Conservation (phyloP, 805 yeast species). For the Yamadazyma takamatsuzukensis region DNA sequence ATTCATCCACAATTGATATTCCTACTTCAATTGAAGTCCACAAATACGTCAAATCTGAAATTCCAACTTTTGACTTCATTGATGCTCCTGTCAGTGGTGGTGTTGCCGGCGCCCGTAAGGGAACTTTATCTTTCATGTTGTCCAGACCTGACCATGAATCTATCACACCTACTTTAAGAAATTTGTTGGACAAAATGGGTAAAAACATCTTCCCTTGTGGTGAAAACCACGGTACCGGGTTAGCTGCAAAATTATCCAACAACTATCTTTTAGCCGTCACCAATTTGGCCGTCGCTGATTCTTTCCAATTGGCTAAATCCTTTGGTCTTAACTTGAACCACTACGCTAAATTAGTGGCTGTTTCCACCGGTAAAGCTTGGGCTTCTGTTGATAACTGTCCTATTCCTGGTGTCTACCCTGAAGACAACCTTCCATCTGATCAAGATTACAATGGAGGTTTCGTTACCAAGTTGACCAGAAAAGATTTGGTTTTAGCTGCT, state of each 20-base stretch:
- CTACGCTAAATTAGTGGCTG: conserved; percentile 48
- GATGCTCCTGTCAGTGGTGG: conserved; percentile 60
- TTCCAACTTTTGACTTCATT: conserved; percentile 41
- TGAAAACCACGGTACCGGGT: conserved; percentile 44
- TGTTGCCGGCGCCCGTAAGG: conserved; percentile 50
- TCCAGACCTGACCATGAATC: conserved; percentile 30
- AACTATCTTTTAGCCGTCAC: conserved; percentile 52
- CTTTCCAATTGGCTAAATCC: conserved; percentile 49
- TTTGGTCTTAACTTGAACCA: conserved; percentile 44
- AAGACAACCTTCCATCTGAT: conserved; percentile 40
- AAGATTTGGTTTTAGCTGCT: conserved; percentile 43
- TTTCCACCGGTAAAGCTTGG: conserved; percentile 54
- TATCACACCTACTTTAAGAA: conserved; percentile 27
- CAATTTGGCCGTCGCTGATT: conserved; percentile 53
- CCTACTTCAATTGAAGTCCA: conserved; percentile 43
- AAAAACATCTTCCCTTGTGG: conserved; percentile 48
- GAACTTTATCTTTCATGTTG: conserved; percentile 50
- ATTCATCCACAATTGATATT: conserved; percentile 51
- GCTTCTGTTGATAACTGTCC: conserved; percentile 54
- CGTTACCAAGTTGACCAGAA: conserved; percentile 43
- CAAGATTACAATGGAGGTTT: conserved; percentile 47
- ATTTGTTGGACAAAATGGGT: conserved; percentile 42
- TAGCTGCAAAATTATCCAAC: conserved; percentile 53
- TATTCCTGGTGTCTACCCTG: conserved; percentile 44
- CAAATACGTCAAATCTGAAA: conserved; percentile 24